Evolutionary conservation across 768 basidiomycete species (phyloP).

Genomic region (Termitomyces sp.): DNA sequence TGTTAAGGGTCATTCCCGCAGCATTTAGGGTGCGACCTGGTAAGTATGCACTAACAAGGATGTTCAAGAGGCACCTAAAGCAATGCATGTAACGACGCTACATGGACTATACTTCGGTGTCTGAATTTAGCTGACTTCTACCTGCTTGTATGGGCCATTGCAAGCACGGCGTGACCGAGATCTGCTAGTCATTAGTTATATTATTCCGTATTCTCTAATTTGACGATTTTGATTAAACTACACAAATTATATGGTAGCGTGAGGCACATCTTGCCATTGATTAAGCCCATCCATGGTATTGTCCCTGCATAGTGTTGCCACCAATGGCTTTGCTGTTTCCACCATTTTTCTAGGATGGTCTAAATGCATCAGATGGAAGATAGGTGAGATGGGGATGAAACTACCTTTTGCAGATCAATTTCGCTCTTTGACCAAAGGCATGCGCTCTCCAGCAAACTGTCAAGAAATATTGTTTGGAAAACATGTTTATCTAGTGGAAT

Average conservation of each 20-base stretch:
- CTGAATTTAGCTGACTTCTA: no score
- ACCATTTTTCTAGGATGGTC: slow-evolving; percentile 42
- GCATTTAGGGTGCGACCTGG: not conserved
- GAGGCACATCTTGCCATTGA: slow-evolving; percentile 25
- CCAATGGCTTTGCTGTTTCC: slow-evolving; percentile 49
- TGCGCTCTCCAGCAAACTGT: slow-evolving; percentile 31
- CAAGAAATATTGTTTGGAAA: slow-evolving; percentile 48
- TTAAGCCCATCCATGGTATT: slow-evolving; percentile 33
- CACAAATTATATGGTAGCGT: no score
- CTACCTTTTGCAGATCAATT: slow-evolving; percentile 28
- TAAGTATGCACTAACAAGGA: not conserved
- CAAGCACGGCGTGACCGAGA: no score
- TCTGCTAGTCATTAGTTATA: no score
- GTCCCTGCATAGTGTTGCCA: slow-evolving; percentile 40
- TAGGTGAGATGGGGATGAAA: not conserved
- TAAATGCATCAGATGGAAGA: not conserved
- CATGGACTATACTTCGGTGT: not conserved
- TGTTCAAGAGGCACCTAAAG: not conserved
- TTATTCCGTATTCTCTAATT: no score
- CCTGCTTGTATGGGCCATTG: no score
- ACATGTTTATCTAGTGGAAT: slow-evolving; percentile 36
- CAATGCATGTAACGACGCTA: not conserved
- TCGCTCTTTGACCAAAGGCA: slow-evolving; percentile 39
- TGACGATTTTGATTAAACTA: no score
- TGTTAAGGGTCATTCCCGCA: not conserved